These are phyloP conservation scores for Pisolithus marmoratus DNA, from an alignment of 768 basidiomycete genomes.

Conservation along the genomic window DNA sequence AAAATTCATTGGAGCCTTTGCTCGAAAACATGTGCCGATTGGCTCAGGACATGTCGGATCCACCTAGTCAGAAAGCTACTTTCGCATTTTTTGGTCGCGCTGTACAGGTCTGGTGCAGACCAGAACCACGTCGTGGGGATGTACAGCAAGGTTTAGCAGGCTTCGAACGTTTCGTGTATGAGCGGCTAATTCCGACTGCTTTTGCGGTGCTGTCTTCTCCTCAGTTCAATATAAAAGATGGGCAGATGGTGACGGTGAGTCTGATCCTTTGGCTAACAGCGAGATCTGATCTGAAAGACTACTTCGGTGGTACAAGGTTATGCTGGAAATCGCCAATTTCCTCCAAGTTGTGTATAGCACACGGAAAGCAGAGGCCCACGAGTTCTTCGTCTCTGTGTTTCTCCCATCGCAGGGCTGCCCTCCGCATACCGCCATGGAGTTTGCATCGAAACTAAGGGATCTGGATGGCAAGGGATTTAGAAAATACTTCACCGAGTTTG, in stretches of 20 bases:
- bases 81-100: constrained; percentile 72
- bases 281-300: background rate
- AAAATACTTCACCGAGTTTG: constrained; percentile 84
- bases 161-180: constrained; percentile 89
- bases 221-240: constrained; percentile 85
- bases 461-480: constrained; percentile 72
- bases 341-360: constrained; percentile 73
- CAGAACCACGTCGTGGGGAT: constrained; percentile 32
- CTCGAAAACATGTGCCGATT: constrained; percentile 69
- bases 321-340: constrained; percentile 84
- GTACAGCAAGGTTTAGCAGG: constrained; percentile 60
- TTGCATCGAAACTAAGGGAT: constrained; percentile 68
- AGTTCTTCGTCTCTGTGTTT: constrained; percentile 72
- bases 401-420: constrained; percentile 91
- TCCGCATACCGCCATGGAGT: constrained; percentile 65
- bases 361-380: constrained; percentile 76
- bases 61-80: constrained; percentile 70
- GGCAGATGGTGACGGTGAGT: constrained; percentile 76
- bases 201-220: constrained; percentile 77
- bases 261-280: too few species aligned
- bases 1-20: constrained; percentile 60
- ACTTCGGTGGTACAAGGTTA: constrained; percentile 46
- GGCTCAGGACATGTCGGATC: constrained; percentile 72
- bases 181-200: constrained; percentile 72
- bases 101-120: constrained; percentile 64